A percentile compares a stretch with the other conserved stretches of the same genome.
Evolutionary conservation across 257 asterid genomes (phyloP).

Genomic region (Buddleja alternifolia): DNA sequence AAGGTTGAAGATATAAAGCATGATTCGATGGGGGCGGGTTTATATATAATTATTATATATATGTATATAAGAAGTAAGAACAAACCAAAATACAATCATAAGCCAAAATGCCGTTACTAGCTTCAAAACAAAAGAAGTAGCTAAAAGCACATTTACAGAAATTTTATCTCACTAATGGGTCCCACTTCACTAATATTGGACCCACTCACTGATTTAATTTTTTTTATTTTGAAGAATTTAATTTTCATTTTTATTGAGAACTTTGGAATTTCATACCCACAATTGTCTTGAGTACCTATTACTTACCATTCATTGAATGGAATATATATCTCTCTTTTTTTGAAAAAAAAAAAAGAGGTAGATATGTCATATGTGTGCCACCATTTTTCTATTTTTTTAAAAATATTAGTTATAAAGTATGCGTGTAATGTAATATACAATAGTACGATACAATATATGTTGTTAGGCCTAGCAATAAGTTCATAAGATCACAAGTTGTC

Average conservation of each 20-base stretch:
- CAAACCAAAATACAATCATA: slow-evolving; percentile 57
- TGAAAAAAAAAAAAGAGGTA: too few species aligned
- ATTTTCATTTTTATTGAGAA: not conserved
- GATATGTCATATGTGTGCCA: too few species aligned
- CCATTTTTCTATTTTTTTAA: too few species aligned
- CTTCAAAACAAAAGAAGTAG: slow-evolving; percentile 44
- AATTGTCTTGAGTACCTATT: not conserved
- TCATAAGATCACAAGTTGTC: not conserved
- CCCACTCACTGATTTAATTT: not conserved
- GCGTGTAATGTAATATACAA: too few species aligned
- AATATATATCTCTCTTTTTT: too few species aligned
- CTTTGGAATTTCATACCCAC: not conserved
- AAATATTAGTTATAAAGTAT: too few species aligned
- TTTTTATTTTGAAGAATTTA: not conserved
- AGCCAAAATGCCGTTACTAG: slow-evolving; percentile 56
- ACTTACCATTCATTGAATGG: too few species aligned
- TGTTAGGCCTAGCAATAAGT: too few species aligned
- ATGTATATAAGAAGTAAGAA: slow-evolving; percentile 29
- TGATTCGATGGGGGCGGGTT: slow-evolving; percentile 31
- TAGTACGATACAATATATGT: too few species aligned
- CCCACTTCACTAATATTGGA: slow-evolving; percentile 21
- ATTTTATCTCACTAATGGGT: slow-evolving; percentile 18
- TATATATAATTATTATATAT: too few species aligned
- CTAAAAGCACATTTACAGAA: slow-evolving; percentile 30
- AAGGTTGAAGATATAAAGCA: slow-evolving; percentile 24